phyloP scores from a whole-genome alignment of 495 filamentous ascomycete genomes.

The Penicillium macrosclerotiorum region DNA sequence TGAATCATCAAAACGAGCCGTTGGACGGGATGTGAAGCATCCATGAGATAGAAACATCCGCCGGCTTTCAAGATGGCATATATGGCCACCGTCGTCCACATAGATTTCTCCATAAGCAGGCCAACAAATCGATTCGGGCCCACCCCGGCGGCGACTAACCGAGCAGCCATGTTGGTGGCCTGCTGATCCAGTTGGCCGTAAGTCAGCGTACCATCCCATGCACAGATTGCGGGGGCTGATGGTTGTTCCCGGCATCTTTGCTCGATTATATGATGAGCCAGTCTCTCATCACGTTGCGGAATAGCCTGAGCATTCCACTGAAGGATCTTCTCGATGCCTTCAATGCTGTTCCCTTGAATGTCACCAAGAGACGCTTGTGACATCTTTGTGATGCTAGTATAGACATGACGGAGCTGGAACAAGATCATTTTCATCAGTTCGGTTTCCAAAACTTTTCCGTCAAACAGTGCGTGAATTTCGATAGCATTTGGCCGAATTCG shows the following conservation, averaged over 20 bases:
- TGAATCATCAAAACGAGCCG: conserved; percentile 30
- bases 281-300: no score
- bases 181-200: conserved; percentile 45
- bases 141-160: conserved; percentile 24
- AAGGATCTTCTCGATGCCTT: no score
- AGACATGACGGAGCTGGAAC: no score
- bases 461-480: no score
- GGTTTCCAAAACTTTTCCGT: no score
- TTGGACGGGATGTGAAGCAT: conserved; percentile 23
- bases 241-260: neutral
- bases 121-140: conserved; percentile 44
- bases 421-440: no score
- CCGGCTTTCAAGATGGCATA: conserved; percentile 11
- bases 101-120: conserved; percentile 50
- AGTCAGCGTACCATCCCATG: conserved; percentile 51
- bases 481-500: no score
- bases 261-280: no score
- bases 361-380: no score
- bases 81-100: conserved; percentile 40
- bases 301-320: no score
- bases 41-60: conserved; percentile 26
- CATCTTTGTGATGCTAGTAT: no score
- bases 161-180: conserved; percentile 25
- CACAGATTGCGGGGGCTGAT: conserved; percentile 12
- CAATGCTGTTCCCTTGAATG: no score